Conservation (phyloP, 768 basidiomycete species). For the Naematelia aurantialba region DNA sequence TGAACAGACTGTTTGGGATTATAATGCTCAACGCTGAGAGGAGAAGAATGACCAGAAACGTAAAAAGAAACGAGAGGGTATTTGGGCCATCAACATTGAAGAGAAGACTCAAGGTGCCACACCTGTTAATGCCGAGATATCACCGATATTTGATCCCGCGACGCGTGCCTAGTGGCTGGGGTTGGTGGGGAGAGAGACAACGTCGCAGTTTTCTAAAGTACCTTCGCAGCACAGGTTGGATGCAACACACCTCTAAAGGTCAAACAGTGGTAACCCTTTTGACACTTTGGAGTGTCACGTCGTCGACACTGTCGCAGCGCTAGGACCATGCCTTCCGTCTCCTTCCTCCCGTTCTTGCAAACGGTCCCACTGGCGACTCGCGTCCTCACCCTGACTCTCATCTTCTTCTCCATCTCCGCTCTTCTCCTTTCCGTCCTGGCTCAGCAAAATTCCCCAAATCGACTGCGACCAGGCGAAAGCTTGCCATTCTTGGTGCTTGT, state of each 20-base stretch:
- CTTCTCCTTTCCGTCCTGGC: constrained; percentile 17
- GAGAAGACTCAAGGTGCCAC: not conserved
- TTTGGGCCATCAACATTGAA: not conserved
- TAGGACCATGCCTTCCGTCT: constrained; percentile 49
- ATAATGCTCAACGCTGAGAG: too few relatives aligned
- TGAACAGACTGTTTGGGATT: too few relatives aligned
- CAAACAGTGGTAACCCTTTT: too few relatives aligned
- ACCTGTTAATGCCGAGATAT: not conserved
- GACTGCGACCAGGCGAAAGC: constrained; percentile 2
- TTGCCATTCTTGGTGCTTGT: constrained; percentile 70
- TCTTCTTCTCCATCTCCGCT: constrained; percentile 28
- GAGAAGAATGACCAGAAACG: not conserved
- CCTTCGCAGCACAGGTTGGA: too few relatives aligned
- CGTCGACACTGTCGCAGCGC: too few relatives aligned
- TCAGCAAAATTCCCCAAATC: constrained; percentile 14
- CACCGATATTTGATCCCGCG: not conserved
- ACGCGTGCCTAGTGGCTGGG: not conserved
- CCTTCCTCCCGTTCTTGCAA: constrained; percentile 50
- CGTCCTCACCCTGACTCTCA: constrained; percentile 33
- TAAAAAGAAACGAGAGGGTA: not conserved
- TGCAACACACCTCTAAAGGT: too few relatives aligned
- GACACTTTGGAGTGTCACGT: too few relatives aligned
- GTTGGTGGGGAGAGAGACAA: too few relatives aligned
- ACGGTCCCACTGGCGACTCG: constrained; percentile 44
- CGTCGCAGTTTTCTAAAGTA: too few relatives aligned